Evolutionary conservation across 192 early-diverging fungal genomes (phyloP).

Genomic region (Phlyctochytrium bullatum): DNA sequence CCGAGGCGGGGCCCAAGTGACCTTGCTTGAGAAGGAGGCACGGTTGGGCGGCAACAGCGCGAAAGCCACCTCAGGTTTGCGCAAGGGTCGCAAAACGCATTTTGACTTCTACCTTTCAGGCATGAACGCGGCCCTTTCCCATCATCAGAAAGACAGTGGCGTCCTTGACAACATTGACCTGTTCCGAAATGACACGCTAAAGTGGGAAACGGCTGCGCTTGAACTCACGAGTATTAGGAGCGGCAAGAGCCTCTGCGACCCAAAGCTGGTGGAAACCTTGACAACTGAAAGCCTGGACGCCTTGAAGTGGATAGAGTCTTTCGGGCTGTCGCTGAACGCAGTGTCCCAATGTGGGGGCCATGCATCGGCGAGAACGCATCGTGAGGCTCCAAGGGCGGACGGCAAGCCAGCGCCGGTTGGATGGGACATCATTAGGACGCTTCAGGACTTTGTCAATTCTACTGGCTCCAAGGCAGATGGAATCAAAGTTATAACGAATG

Average conservation of each 20-base stretch:
- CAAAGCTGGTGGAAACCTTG: constrained; percentile 12
- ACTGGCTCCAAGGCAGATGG: constrained; percentile 36
- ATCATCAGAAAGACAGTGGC: neutral
- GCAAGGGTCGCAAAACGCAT: neutral
- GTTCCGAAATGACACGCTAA: constrained; percentile 56
- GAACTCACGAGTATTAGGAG: neutral
- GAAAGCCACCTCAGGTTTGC: constrained; percentile 83
- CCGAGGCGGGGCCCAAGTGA: constrained; percentile 47
- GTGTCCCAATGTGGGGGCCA: constrained; percentile 85
- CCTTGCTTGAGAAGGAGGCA: constrained; percentile 69
- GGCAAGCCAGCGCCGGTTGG: constrained; percentile 35
- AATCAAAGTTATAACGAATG: constrained; percentile 65
- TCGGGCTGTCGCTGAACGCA: constrained; percentile 54
- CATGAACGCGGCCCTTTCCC: constrained; percentile 17
- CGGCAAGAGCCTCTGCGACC: constrained; percentile 20
- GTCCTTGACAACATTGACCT: constrained; percentile 3
- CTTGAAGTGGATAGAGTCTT: constrained; percentile 3
- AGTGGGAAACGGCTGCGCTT: constrained; percentile 37
- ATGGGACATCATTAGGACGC: constrained; percentile 30
- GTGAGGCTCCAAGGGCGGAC: constrained; percentile 35
- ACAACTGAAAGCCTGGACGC: constrained; percentile 11
- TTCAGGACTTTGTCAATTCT: constrained; percentile 6
- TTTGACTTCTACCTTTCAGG: constrained; percentile 6
- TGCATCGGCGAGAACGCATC: constrained; percentile 69
- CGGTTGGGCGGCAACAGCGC: constrained; percentile 77